Percentiles rank a stretch among this genome's conserved stretches.
These are phyloP conservation scores for Pachysandra terminalis DNA, from an alignment of 164 flowering plant species.

Conservation along the genomic window DNA sequence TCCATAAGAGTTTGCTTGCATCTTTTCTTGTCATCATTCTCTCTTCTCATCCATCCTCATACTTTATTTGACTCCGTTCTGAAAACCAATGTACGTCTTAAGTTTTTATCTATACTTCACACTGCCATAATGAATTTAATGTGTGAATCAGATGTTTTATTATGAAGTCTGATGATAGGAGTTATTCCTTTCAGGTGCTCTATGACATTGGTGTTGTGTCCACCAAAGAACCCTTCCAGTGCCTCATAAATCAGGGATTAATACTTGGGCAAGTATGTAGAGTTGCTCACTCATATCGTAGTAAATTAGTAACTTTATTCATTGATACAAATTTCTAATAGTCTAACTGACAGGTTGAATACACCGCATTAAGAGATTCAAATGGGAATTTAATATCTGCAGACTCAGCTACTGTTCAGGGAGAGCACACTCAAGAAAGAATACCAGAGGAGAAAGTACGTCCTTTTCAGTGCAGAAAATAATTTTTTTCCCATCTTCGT, in stretches of 20 bases:
- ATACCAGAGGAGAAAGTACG: slow-evolving; percentile 76
- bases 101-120: neutral
- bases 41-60: neutral
- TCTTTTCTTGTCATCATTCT: neutral
- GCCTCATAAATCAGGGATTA: slow-evolving; percentile 97
- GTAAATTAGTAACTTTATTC: slow-evolving; percentile 2
- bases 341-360: slow-evolving; percentile 68
- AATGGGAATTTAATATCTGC: slow-evolving; percentile 74
- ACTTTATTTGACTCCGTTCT: neutral
- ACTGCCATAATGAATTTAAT: neutral
- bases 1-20: too few species aligned
- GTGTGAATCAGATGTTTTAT: neutral
- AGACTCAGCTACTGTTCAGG: slow-evolving; percentile 35
- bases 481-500: slow-evolving; percentile 3
- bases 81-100: neutral
- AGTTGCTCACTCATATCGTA: slow-evolving; percentile 8
- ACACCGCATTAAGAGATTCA: slow-evolving; percentile 56
- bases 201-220: slow-evolving; percentile 93
- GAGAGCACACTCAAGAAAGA: slow-evolving; percentile 49
- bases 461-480: slow-evolving; percentile 10
- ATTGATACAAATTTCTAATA: slow-evolving; percentile 21
- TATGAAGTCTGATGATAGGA: neutral
- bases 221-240: slow-evolving; percentile 93
- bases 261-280: slow-evolving; percentile 91
- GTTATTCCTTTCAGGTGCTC: slow-evolving; percentile 64